A percentile compares a stretch with the other conserved stretches of the same genome.
Evolutionary conservation across 805 yeast species (phyloP).

Genomic region (Candida gorgasii): DNA sequence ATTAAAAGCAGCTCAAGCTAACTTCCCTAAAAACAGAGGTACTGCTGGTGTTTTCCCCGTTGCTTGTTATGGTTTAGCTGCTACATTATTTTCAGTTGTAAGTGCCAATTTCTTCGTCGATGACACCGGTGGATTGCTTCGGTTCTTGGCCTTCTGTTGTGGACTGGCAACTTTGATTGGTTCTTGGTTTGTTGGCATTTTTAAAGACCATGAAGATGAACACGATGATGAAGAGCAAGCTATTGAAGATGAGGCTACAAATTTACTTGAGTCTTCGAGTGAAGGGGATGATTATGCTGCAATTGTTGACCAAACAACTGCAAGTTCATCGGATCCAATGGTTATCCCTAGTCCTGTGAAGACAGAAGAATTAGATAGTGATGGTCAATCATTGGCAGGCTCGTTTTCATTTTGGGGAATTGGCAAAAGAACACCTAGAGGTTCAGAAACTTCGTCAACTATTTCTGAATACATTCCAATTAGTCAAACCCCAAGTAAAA

Average conservation of each 20-base stretch:
- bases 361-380: slow-evolving; percentile 2
- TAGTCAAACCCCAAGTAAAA: slow-evolving; percentile 13
- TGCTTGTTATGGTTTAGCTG: slow-evolving; percentile 69
- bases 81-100: slow-evolving; percentile 60
- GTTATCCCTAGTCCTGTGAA: neutral
- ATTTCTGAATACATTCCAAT: slow-evolving; percentile 18
- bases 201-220: slow-evolving; percentile 30
- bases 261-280: neutral
- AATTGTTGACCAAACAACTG: neutral
- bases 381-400: slow-evolving; percentile 19
- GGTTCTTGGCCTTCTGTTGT: slow-evolving; percentile 56
- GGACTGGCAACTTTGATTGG: slow-evolving; percentile 48
- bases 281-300: slow-evolving; percentile 7
- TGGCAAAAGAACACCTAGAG: slow-evolving; percentile 32
- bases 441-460: slow-evolving; percentile 17
- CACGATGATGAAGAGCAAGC: slow-evolving; percentile 13
- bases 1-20: slow-evolving; percentile 56
- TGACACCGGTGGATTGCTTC: slow-evolving; percentile 55
- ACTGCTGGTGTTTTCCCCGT: slow-evolving; percentile 70
- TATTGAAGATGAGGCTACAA: slow-evolving; percentile 1
- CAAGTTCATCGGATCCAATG: neutral
- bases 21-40: slow-evolving; percentile 72
- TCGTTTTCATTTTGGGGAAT: slow-evolving; percentile 44
- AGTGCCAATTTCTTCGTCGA: slow-evolving; percentile 54
- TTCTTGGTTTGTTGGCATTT: slow-evolving; percentile 44